A percentile compares a stretch with the other conserved stretches of the same genome.
Conservation (phyloP, 768 basidiomycete genomes). For the Lanmaoa pseudosensibilis region DNA sequence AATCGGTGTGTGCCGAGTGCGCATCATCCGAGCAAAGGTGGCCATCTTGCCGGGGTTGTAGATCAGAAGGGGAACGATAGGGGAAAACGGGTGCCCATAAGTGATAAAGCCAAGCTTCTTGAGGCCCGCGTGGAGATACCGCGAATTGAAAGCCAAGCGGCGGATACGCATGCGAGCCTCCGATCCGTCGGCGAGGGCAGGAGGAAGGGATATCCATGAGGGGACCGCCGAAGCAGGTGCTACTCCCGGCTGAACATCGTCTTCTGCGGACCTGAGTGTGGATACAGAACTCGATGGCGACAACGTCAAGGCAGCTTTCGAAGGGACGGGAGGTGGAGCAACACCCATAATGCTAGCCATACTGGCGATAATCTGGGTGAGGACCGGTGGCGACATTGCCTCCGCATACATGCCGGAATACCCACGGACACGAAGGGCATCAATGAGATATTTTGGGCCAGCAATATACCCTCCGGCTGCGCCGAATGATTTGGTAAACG, state of each 20-base stretch:
- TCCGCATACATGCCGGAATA: constrained; percentile 88
- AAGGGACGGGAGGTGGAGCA: constrained; percentile 36
- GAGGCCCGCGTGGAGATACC: constrained; percentile 86
- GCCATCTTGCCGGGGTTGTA: constrained; percentile 96
- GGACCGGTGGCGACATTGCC: constrained; percentile 84
- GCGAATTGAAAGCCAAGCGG: constrained; percentile 91
- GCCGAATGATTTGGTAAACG: constrained; percentile 94
- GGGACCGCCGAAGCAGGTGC: constrained; percentile 67
- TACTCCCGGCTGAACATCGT: constrained; percentile 63
- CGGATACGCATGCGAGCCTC: constrained; percentile 83
- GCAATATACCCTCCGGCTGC: constrained; percentile 95
- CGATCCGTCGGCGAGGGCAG: constrained; percentile 70
- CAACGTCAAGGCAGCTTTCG: constrained; percentile 26
- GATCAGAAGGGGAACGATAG: constrained; percentile 88
- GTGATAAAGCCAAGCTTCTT: constrained; percentile 95
- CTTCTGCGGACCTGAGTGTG: constrained; percentile 37
- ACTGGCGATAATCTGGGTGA: constrained; percentile 86
- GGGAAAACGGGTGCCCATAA: constrained; percentile 87
- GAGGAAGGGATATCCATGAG: constrained; percentile 74
- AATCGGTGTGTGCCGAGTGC: constrained; percentile 69
- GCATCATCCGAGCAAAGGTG: constrained; percentile 89
- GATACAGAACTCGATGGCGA: constrained; percentile 33
- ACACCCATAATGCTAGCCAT: constrained; percentile 98
- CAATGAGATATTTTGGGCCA: constrained; percentile 77
- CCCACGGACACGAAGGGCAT: constrained; percentile 76